These are phyloP conservation scores for Starmerella powellii DNA, from an alignment of 805 yeast species.

Conservation along the genomic window DNA sequence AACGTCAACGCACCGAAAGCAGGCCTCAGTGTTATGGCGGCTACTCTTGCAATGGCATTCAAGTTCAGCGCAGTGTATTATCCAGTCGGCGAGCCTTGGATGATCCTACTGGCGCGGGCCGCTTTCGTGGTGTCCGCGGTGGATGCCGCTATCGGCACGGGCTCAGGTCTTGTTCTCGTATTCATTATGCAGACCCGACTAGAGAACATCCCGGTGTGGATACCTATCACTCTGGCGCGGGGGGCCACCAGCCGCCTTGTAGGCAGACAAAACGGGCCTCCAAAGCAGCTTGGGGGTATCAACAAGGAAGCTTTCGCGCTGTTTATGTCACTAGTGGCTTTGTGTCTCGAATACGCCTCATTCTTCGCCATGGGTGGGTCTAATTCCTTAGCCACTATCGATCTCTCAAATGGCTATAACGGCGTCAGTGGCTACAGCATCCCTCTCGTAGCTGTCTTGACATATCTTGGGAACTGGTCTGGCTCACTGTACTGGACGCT, in stretches of 20 bases:
- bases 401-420: slow-evolving; percentile 82
- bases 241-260: too few species aligned
- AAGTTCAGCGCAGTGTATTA: slow-evolving; percentile 42
- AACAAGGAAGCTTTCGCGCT: neutral
- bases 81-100: slow-evolving; percentile 8
- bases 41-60: slow-evolving; percentile 39
- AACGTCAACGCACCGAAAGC: too few species aligned
- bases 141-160: slow-evolving; percentile 4
- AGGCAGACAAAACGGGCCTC: too few species aligned
- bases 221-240: neutral
- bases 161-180: slow-evolving; percentile 19
- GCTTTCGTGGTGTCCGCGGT: slow-evolving; percentile 7
- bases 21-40: slow-evolving; percentile 31
- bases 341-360: slow-evolving; percentile 58
- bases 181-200: slow-evolving; percentile 45
- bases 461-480: slow-evolving; percentile 73
- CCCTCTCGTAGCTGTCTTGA: slow-evolving; percentile 58
- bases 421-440: slow-evolving; percentile 67
- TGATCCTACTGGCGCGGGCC: slow-evolving; percentile 14
- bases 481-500: slow-evolving; percentile 76
- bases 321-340: slow-evolving; percentile 24
- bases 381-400: slow-evolving; percentile 82
- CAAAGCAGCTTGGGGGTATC: neutral
- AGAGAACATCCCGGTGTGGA: slow-evolving; percentile 44
- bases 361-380: slow-evolving; percentile 87